A percentile compares a stretch with the other conserved stretches of the same genome.
phyloP scores from a whole-genome alignment of 2,329 filamentous ascomycete species.

The Ophiostoma populinum region DNA sequence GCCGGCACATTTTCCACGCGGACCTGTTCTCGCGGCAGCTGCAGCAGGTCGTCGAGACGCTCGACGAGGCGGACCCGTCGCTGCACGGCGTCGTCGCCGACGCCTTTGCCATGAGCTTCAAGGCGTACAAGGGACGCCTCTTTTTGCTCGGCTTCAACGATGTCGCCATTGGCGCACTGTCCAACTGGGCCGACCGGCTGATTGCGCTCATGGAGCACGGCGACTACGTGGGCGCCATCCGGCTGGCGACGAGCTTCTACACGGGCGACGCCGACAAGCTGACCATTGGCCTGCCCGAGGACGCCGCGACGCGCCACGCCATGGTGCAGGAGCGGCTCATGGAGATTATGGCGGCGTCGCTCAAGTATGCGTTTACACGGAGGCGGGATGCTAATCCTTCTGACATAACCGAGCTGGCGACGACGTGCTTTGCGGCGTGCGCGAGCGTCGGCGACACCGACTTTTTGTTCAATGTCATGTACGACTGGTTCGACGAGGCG shows the following conservation, averaged over 20 bases:
- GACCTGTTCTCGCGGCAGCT: slow-evolving; percentile 84
- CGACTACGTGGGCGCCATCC: slow-evolving; percentile 86
- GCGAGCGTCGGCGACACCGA: slow-evolving; percentile 60
- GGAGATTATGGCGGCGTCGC: slow-evolving; percentile 82
- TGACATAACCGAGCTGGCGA: slow-evolving; percentile 55
- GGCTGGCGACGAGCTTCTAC: slow-evolving; percentile 83
- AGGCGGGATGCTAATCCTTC: slow-evolving; percentile 28
- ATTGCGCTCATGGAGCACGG: slow-evolving; percentile 91
- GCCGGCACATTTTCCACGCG: slow-evolving; percentile 80
- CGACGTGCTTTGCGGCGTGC: slow-evolving; percentile 71
- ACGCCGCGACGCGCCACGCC: slow-evolving; percentile 53
- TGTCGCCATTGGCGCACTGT: slow-evolving; percentile 74
- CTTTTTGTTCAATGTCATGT: slow-evolving; percentile 82
- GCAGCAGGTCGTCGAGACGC: slow-evolving; percentile 66
- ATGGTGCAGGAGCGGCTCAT: slow-evolving; percentile 79
- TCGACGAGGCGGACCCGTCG: slow-evolving; percentile 71
- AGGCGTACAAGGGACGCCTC: slow-evolving; percentile 80
- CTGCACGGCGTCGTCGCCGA: slow-evolving; percentile 95
- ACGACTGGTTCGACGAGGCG: slow-evolving; percentile 73
- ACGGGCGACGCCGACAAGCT: slow-evolving; percentile 82
- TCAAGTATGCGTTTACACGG: slow-evolving; percentile 73
- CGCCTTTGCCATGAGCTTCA: slow-evolving; percentile 96
- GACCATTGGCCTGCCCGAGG: slow-evolving; percentile 82
- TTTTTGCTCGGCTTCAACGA: slow-evolving; percentile 93
- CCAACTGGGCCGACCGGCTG: slow-evolving; percentile 91